These are phyloP conservation scores for Cryptococcus sp. DNA, from an alignment of 1,284 basidiomycete species.

Conservation along the genomic window DNA sequence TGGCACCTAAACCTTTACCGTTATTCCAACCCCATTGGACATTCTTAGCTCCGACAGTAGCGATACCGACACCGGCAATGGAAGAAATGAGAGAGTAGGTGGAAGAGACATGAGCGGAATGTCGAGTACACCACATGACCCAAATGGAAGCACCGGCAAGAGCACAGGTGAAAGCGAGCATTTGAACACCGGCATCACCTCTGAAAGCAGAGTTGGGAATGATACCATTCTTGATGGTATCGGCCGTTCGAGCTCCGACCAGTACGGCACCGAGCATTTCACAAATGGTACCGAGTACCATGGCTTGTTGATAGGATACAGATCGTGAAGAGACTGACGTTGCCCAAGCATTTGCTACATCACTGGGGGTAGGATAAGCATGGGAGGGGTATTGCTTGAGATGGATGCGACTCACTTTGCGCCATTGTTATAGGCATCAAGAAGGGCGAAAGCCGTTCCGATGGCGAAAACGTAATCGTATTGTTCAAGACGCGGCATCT, in stretches of 20 bases:
- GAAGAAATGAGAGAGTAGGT: slow-evolving; percentile 51
- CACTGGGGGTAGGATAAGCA: slow-evolving; percentile 15
- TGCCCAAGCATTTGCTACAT: slow-evolving; percentile 51
- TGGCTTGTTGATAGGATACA: slow-evolving; percentile 49
- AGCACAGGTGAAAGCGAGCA: slow-evolving; percentile 51
- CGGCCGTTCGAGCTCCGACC: slow-evolving; percentile 49
- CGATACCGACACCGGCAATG: slow-evolving; percentile 52
- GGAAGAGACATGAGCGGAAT: slow-evolving; percentile 49
- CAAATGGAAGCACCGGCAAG: slow-evolving; percentile 46
- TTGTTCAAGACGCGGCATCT: slow-evolving; percentile 51
- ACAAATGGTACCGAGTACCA: slow-evolving; percentile 49
- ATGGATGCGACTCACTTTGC: slow-evolving; percentile 35
- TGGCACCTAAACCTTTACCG: slow-evolving; percentile 50
- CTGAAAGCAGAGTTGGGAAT: slow-evolving; percentile 47
- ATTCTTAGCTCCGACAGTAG: slow-evolving; percentile 44
- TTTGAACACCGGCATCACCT: slow-evolving; percentile 49
- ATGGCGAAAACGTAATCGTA: slow-evolving; percentile 51
- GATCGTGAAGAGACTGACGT: slow-evolving; percentile 51
- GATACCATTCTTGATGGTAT: slow-evolving; percentile 53
- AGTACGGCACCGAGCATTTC: slow-evolving; percentile 50
- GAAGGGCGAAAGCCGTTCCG: slow-evolving; percentile 48
- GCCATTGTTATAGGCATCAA: slow-evolving; percentile 54
- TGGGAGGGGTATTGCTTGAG: background rate
- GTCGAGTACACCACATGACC: slow-evolving; percentile 49
- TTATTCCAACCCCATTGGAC: slow-evolving; percentile 54